These are phyloP conservation scores for Blastobotrys illinoisensis DNA, from an alignment of 1,139 yeast genomes.

Conservation along the genomic window DNA sequence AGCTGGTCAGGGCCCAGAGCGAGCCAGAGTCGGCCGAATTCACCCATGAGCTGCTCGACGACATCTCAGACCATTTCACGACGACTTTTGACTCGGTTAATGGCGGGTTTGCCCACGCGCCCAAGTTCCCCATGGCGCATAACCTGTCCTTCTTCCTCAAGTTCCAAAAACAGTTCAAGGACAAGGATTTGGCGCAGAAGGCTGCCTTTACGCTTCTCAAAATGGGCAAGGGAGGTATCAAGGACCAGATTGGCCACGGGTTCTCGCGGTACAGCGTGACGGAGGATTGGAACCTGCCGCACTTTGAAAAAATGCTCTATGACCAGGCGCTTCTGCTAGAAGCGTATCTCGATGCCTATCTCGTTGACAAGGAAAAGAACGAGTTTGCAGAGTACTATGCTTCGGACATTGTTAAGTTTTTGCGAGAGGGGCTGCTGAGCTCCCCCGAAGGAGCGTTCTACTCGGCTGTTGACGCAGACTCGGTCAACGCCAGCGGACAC, in stretches of 20 bases:
- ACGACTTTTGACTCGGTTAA: slow-evolving; percentile 25
- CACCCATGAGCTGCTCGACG: slow-evolving; percentile 18
- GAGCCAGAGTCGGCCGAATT: slow-evolving; percentile 22
- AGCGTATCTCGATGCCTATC: slow-evolving; percentile 32
- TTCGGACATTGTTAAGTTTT: slow-evolving; percentile 27
- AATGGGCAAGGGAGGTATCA: slow-evolving; percentile 35
- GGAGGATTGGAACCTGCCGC: slow-evolving; percentile 39
- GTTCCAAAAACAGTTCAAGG: slow-evolving; percentile 14
- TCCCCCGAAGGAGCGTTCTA: slow-evolving; percentile 28
- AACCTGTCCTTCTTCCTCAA: slow-evolving; percentile 30
- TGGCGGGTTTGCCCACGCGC: slow-evolving; percentile 36
- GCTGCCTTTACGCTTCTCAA: slow-evolving; percentile 27
- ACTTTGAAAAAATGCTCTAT: slow-evolving; percentile 37
- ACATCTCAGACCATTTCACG: slow-evolving; percentile 26
- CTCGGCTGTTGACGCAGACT: slow-evolving; percentile 36
- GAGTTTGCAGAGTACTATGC: slow-evolving; percentile 18
- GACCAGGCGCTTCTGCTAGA: slow-evolving; percentile 35
- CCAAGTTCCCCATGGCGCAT: slow-evolving; percentile 36
- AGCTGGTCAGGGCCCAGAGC: slow-evolving; percentile 27
- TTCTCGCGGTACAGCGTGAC: slow-evolving; percentile 38
- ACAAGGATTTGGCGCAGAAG: slow-evolving; percentile 16
- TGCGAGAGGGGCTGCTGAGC: slow-evolving; percentile 25
- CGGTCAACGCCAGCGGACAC: slow-evolving; percentile 23
- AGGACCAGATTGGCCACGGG: slow-evolving; percentile 37
- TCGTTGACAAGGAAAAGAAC: slow-evolving; percentile 13